A percentile compares a stretch with the other conserved stretches of the same genome.
Conservation (phyloP, 106 monocot genomes). For the Apostasia shenzhenica region DNA sequence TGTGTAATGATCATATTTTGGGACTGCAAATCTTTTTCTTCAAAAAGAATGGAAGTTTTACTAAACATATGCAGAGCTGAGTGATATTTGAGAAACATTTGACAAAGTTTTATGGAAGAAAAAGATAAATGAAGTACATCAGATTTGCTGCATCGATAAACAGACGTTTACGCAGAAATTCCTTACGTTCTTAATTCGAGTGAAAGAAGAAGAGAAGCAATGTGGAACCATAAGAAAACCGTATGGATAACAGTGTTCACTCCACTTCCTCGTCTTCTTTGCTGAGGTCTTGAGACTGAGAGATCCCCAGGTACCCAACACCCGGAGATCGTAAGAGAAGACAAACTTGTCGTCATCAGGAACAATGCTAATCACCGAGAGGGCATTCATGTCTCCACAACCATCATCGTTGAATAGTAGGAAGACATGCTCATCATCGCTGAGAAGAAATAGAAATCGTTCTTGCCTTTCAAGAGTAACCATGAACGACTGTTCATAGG, state of each 20-base stretch:
- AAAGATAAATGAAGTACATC: too few species aligned
- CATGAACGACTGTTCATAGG: conserved; percentile 14
- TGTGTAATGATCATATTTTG: too few species aligned
- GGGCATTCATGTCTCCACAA: conserved; percentile 8
- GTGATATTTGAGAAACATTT: too few species aligned
- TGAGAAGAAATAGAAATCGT: conserved; percentile 27
- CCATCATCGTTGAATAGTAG: conserved; percentile 33
- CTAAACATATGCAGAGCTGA: too few species aligned
- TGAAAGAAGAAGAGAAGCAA: conserved; percentile 4
- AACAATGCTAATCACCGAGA: conserved; percentile 32
- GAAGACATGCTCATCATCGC: conserved; percentile 29
- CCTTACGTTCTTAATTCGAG: neutral
- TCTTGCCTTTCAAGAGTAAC: conserved; percentile 7
- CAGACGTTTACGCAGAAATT: too few species aligned
- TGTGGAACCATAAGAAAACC: conserved; percentile 50
- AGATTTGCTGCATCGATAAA: too few species aligned
- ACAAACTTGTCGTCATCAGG: neutral
- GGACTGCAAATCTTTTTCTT: too few species aligned
- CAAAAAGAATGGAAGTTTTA: too few species aligned
- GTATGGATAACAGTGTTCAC: conserved; percentile 12
- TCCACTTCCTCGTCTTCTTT: conserved; percentile 24
- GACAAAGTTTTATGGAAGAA: too few species aligned
- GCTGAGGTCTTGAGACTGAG: conserved; percentile 31
- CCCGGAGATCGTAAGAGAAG: conserved; percentile 37
- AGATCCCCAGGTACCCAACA: neutral